Conservation (phyloP, 169 alveolate species). For the Plasmodium vivax region DNA sequence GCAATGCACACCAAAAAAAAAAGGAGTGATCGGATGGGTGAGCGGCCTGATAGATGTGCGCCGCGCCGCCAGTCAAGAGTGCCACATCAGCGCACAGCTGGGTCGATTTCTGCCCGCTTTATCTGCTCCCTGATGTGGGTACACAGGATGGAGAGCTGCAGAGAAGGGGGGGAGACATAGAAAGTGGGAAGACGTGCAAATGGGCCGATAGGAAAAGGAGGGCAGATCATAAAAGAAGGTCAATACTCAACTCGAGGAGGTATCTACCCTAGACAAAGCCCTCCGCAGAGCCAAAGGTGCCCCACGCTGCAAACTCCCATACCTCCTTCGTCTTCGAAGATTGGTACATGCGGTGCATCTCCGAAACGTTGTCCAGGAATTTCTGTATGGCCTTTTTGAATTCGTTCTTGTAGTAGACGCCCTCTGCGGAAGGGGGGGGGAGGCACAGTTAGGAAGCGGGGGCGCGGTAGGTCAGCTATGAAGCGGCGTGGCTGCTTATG, state of each 20-base stretch:
- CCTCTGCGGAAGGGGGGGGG: slow-evolving; percentile 18
- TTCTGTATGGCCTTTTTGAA: slow-evolving; percentile 47
- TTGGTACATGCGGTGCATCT: slow-evolving; percentile 45
- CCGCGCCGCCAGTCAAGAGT: background rate
- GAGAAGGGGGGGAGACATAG: background rate
- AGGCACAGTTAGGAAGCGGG: background rate
- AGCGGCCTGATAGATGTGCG: background rate
- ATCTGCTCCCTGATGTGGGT: slow-evolving; percentile 53
- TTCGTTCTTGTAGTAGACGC: slow-evolving; percentile 57
- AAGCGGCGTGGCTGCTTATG: background rate
- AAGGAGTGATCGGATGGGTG: background rate
- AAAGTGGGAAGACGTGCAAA: background rate
- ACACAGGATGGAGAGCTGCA: slow-evolving; percentile 37
- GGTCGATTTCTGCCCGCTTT: slow-evolving; percentile 25
- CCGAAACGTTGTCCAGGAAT: slow-evolving; percentile 46
- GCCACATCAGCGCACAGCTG: background rate
- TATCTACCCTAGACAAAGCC: background rate
- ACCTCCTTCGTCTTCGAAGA: slow-evolving; percentile 51
- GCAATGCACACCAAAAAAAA: background rate
- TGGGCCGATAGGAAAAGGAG: background rate
- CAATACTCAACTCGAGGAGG: background rate
- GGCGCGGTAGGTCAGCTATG: background rate
- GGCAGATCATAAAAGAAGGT: background rate
- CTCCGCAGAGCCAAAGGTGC: background rate
- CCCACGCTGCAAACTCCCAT: background rate